Base-by-base conservation (phyloP, 2,329 filamentous ascomycete species). In the Gaeumannomyces sp. region DNA sequence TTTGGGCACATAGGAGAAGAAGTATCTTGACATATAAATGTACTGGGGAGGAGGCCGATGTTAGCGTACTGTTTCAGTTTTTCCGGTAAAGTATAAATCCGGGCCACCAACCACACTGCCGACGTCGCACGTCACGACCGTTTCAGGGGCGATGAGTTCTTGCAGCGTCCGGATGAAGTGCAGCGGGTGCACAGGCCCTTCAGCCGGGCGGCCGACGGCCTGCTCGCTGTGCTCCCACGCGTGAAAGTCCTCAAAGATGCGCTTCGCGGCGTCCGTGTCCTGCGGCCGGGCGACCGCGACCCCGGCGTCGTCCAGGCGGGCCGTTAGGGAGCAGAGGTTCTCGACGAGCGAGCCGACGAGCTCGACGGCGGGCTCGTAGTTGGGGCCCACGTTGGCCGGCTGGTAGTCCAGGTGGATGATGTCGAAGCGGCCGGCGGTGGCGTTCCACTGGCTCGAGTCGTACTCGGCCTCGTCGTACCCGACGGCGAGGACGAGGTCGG, bases 401-500 rank as follows among this genome's bases (percentile, higher is more conserved):
- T 72, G 74, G 68, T 75, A 78, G 70, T 81, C 80, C 58, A 81
- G 72, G 66, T 82, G 80, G 1, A 81, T 71, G 59, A 81, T 75
- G 13, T 73, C 74, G 5, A 74, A 70, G n/a, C 70, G 67, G 19
- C 74, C 73, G 45, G 62, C 69, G 1, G 74, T 74, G 13, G 62
- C 25, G 65, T 82, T 81, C 79, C 79, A 81, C 5, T 73, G 68
- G 62, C 72, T 75, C 58, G 79, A 76, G 65, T 81, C 78, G 69
- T 81, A 82, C 67, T 82, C 79, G 13, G 76, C 75, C 35, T 80
- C 78, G 70, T 82, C 78, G 69, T 80, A 81, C 29, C 80, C 79
- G 8, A 81, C 72, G 7, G 79, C 75, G 62, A 82, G 69, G 59
- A 81, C 73, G 8, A 80, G 73, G 67, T 81, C 79, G 4, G 78